These are phyloP conservation scores for Phialocephala sp. DNA, from an alignment of 2,329 filamentous ascomycete genomes.

Conservation along the genomic window DNA sequence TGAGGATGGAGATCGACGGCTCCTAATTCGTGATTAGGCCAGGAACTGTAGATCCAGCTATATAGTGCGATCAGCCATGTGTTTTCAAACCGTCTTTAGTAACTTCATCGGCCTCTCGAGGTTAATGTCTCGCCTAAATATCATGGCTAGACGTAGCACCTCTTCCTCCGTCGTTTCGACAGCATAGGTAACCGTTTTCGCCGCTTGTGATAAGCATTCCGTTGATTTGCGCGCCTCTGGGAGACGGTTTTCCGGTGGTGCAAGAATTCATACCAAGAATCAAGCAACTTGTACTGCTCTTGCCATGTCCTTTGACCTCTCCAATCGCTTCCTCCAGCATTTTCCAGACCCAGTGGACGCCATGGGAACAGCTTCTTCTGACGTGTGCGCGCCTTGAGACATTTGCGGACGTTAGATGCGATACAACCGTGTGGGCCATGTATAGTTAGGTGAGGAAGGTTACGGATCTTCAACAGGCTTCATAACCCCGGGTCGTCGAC, in stretches of 20 bases:
- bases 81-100: no score
- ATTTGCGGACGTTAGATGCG: conserved; percentile 25
- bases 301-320: conserved; percentile 16
- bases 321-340: conserved; percentile 13
- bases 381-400: conserved; percentile 27
- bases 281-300: conserved; percentile 29
- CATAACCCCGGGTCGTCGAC: conserved; percentile 29
- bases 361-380: conserved; percentile 30
- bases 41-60: no score
- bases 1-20: no score
- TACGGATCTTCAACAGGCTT: conserved; percentile 31
- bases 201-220: conserved; percentile 24
- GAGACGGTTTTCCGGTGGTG: conserved; percentile 31
- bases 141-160: conserved; percentile 9
- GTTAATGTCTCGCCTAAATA: no score
- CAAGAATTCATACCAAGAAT: conserved; percentile 32
- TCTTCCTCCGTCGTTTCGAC: conserved; percentile 23
- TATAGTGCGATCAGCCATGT: no score
- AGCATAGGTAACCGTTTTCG: conserved; percentile 26
- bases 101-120: no score
- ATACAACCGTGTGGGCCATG: conserved; percentile 27
- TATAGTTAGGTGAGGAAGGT: conserved; percentile 27
- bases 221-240: conserved; percentile 26
- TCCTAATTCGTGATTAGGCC: no score
- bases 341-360: conserved; percentile 28